These are phyloP conservation scores for Wickerhamomyces silvicola DNA, from an alignment of 805 yeast species.

Conservation along the genomic window DNA sequence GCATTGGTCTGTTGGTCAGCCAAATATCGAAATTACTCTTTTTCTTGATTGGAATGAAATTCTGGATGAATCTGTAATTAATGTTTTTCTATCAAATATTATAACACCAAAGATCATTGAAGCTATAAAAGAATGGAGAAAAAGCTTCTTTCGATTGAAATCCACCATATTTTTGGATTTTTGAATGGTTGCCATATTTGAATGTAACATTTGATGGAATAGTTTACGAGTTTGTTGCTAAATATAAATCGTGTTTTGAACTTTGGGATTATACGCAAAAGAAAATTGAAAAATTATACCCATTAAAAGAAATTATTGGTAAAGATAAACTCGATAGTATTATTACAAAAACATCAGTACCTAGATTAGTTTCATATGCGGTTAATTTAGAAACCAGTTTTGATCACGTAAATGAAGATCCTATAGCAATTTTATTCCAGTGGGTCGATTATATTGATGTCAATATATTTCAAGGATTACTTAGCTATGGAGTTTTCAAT, in stretches of 20 bases:
- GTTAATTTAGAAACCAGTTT: slow-evolving; percentile 3
- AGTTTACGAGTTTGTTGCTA: slow-evolving; percentile 16
- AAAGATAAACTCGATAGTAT: slow-evolving; percentile 13
- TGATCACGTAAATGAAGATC: slow-evolving; percentile 12
- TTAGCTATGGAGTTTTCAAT: slow-evolving; percentile 32
- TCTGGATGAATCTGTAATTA: slow-evolving; percentile 24
- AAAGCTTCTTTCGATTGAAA: background rate
- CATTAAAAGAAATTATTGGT: slow-evolving; percentile 30
- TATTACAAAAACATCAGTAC: slow-evolving; percentile 17
- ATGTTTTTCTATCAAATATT: slow-evolving; percentile 23
- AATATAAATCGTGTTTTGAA: slow-evolving; percentile 15
- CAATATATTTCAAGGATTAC: slow-evolving; percentile 15
- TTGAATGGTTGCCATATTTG: slow-evolving; percentile 33
- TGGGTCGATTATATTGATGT: slow-evolving; percentile 21
- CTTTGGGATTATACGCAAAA: slow-evolving; percentile 12
- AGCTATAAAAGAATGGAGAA: slow-evolving; percentile 31
- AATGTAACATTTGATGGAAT: slow-evolving; percentile 12
- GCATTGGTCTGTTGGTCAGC: slow-evolving; percentile 33
- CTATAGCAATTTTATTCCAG: slow-evolving; percentile 13
- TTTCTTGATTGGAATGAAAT: slow-evolving; percentile 36
- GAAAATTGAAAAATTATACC: slow-evolving; percentile 16
- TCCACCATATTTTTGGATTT: slow-evolving; percentile 27
- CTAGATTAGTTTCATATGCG: slow-evolving; percentile 11
- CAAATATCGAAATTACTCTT: slow-evolving; percentile 32
- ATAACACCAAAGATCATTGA: slow-evolving; percentile 32